Percentiles rank a stretch among this genome's conserved stretches.
Evolutionary conservation across 2,329 filamentous ascomycete species (phyloP).

Genomic region (Aspergillus fumigatus): DNA sequence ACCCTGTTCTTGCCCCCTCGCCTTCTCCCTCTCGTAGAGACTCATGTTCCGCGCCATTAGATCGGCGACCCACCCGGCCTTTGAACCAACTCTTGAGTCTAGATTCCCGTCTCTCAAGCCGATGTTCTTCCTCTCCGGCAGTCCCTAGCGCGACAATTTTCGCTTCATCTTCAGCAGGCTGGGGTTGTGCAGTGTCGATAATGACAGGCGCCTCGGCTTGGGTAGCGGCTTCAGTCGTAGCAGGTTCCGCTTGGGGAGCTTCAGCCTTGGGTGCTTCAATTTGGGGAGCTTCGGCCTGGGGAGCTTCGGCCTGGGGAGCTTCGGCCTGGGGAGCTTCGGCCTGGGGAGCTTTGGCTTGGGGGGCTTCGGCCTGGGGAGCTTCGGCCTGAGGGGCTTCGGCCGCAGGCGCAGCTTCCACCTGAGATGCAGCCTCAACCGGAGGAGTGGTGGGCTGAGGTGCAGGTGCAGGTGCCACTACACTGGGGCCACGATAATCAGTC

Average conservation of each 20-base stretch:
- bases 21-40: slow-evolving; percentile 3
- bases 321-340: neutral
- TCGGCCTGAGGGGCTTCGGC: no score
- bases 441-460: neutral
- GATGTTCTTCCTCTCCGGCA: slow-evolving; percentile 2
- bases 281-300: neutral
- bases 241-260: neutral
- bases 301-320: neutral
- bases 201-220: neutral
- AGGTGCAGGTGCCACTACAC: neutral
- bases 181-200: slow-evolving; percentile 3
- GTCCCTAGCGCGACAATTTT: slow-evolving; percentile 3
- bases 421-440: slow-evolving; percentile 1
- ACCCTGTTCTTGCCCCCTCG: neutral
- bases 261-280: neutral
- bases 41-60: slow-evolving; percentile 19
- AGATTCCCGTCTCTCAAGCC: slow-evolving; percentile 20
- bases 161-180: slow-evolving; percentile 1
- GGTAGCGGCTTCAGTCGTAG: neutral
- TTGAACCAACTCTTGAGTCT: slow-evolving; percentile 35
- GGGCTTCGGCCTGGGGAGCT: neutral
- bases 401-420: neutral
- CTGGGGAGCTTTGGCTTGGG: neutral
- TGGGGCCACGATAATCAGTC: neutral
- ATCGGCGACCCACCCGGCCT: slow-evolving; percentile 24